These are phyloP conservation scores for Reticulascus tulasneorum DNA, from an alignment of 2,329 filamentous ascomycete genomes.

Conservation along the genomic window DNA sequence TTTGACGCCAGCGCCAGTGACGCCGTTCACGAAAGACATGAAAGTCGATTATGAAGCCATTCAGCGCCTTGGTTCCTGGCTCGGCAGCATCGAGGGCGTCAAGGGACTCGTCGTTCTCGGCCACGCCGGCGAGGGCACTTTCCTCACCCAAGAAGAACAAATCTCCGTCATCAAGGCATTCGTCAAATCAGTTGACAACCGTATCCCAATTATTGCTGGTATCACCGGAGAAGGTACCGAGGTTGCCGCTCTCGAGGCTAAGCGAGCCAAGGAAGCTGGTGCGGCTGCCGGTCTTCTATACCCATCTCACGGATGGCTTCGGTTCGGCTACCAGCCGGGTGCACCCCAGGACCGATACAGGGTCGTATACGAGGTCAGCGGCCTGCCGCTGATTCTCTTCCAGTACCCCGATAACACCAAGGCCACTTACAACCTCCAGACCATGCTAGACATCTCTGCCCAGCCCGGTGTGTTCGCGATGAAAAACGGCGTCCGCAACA, in stretches of 20 bases:
- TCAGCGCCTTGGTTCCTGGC: conserved; percentile 49
- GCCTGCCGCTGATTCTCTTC: conserved; percentile 48
- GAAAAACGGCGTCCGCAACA: conserved; percentile 54
- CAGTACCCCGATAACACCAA: conserved; percentile 52
- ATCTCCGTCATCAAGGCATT: conserved; percentile 46
- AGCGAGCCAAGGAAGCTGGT: conserved; percentile 46
- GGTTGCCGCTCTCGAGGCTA: conserved; percentile 46
- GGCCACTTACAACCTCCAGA: conserved; percentile 47
- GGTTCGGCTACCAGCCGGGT: conserved; percentile 50
- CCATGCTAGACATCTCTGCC: conserved; percentile 48
- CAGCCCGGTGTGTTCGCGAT: conserved; percentile 50
- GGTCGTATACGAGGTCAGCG: conserved; percentile 44
- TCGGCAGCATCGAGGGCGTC: conserved; percentile 45
- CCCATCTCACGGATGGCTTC: conserved; percentile 50
- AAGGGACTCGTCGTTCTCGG: conserved; percentile 50
- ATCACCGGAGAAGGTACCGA: conserved; percentile 51
- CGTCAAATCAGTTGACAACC: conserved; percentile 45
- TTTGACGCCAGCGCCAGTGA: conserved; percentile 47
- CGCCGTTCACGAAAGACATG: conserved; percentile 45
- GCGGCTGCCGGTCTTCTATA: conserved; percentile 48
- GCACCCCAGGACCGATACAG: conserved; percentile 50
- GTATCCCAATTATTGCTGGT: conserved; percentile 47
- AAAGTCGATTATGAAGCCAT: conserved; percentile 48
- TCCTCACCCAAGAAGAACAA: conserved; percentile 47
- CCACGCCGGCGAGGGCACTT: conserved; percentile 52